Evolutionary conservation across 1,139 yeast species (phyloP).

Genomic region (Lizanozyma gosingica): DNA sequence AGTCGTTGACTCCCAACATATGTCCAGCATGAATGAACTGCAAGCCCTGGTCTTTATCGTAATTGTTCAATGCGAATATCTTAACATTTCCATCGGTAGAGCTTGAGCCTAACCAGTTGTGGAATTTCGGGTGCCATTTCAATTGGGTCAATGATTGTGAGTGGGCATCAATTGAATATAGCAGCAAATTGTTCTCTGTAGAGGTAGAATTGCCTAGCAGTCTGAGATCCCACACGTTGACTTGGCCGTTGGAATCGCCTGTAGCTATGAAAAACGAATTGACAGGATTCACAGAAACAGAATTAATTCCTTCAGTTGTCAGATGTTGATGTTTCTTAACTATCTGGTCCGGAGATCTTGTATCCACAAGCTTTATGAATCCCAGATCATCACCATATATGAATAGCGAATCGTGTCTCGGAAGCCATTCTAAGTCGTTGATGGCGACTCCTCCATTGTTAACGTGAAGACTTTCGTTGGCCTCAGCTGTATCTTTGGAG

Average conservation of each 20-base stretch:
- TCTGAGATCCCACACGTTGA: constrained; percentile 68
- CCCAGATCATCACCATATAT: constrained; percentile 53
- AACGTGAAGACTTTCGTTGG: neutral
- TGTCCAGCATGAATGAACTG: constrained; percentile 86
- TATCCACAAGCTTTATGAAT: constrained; percentile 40
- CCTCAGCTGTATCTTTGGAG: constrained; percentile 3
- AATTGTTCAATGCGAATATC: constrained; percentile 52
- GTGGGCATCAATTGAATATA: constrained; percentile 38
- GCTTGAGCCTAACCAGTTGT: constrained; percentile 58
- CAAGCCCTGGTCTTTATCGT: constrained; percentile 28
- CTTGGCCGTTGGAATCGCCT: constrained; percentile 56
- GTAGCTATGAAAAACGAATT: constrained; percentile 53
- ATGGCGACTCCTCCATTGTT: constrained; percentile 24
- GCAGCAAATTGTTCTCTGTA: constrained; percentile 14
- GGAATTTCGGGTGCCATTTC: constrained; percentile 68
- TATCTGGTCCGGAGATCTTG: constrained; percentile 18
- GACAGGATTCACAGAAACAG: constrained; percentile 53
- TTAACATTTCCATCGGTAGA: constrained; percentile 66
- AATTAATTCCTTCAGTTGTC: constrained; percentile 47
- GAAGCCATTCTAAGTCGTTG: constrained; percentile 57
- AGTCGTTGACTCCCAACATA: constrained; percentile 76
- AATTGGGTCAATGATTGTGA: constrained; percentile 55
- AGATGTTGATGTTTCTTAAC: constrained; percentile 19
- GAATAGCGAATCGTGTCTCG: constrained; percentile 49
- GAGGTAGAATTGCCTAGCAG: constrained; percentile 14